phyloP scores from a whole-genome alignment of 2,329 filamentous ascomycete genomes.

The Helicocarpus griseus region DNA sequence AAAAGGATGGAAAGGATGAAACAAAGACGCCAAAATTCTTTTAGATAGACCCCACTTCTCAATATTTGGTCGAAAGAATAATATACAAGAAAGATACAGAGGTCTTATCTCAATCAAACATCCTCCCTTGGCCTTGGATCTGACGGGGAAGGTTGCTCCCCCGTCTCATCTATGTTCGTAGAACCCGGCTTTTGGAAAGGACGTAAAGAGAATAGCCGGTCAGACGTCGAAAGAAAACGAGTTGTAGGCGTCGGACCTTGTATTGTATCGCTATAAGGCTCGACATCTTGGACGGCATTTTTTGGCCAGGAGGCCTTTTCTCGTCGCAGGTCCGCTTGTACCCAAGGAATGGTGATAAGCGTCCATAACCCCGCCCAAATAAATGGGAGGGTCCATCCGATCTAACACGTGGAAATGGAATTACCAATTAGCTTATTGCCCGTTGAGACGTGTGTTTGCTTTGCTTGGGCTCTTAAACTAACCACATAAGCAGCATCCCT shows the following conservation, averaged over 20 bases:
- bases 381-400: slow-evolving; percentile 36
- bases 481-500: slow-evolving; percentile 41
- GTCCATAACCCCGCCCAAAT: slow-evolving; percentile 35
- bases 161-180: not conserved
- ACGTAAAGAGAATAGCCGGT: slow-evolving; percentile 9
- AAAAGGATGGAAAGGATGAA: no score
- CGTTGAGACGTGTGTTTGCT: no score
- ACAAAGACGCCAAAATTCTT: no score
- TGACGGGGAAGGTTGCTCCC: not conserved
- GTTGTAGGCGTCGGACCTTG: slow-evolving; percentile 27
- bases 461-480: slow-evolving; percentile 9
- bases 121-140: not conserved
- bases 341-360: slow-evolving; percentile 38
- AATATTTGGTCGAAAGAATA: no score
- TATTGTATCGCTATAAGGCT: slow-evolving; percentile 30
- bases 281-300: slow-evolving; percentile 24
- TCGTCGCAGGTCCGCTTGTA: slow-evolving; percentile 34
- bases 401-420: slow-evolving; percentile 11
- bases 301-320: slow-evolving; percentile 35
- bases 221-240: slow-evolving; percentile 24
- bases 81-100: no score
- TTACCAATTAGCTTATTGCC: not conserved
- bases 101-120: not conserved
- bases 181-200: slow-evolving; percentile 12
- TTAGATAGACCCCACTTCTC: no score